Conservation (phyloP, 768 basidiomycete genomes). For the Suillus placidus region DNA sequence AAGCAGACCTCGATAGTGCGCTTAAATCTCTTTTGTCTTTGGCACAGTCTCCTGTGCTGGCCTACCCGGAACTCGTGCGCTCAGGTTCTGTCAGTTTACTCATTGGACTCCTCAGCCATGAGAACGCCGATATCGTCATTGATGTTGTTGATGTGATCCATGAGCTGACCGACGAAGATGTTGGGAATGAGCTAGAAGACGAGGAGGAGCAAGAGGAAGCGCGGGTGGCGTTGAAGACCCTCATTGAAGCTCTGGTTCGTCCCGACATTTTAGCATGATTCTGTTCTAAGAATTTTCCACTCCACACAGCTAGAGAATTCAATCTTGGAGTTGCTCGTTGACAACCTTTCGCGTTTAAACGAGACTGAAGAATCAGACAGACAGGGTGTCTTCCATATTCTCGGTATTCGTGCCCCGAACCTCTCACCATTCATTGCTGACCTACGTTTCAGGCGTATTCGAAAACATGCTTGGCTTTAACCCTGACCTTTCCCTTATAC, state of each 20-base stretch:
- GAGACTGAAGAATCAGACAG: slow-evolving; percentile 89
- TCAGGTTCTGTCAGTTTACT: slow-evolving; percentile 72
- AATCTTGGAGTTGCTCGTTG: slow-evolving; percentile 84
- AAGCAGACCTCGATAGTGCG: slow-evolving; percentile 88
- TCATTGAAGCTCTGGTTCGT: slow-evolving; percentile 79
- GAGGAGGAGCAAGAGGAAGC: slow-evolving; percentile 63
- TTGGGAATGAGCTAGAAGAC: slow-evolving; percentile 73
- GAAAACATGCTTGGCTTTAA: slow-evolving; percentile 91
- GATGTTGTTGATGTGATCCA: slow-evolving; percentile 91
- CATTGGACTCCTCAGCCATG: slow-evolving; percentile 88
- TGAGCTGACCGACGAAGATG: slow-evolving; percentile 96
- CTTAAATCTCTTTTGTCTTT: slow-evolving; percentile 88
- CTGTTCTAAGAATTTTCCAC: slow-evolving; percentile 9
- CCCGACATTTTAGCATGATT: slow-evolving; percentile 7
- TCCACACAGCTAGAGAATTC: slow-evolving; percentile 72
- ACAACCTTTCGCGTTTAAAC: slow-evolving; percentile 86
- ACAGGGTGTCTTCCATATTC: slow-evolving; percentile 90
- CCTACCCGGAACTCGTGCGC: slow-evolving; percentile 88
- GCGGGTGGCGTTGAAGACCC: slow-evolving; percentile 69
- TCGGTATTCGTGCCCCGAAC: slow-evolving; percentile 51
- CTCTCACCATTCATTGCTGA: slow-evolving; percentile 8
- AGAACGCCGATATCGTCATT: slow-evolving; percentile 97
- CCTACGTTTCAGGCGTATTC: slow-evolving; percentile 65
- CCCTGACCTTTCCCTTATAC: slow-evolving; percentile 67
- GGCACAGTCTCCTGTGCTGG: slow-evolving; percentile 77